phyloP scores from a whole-genome alignment of 805 yeast genomes.

The Metschnikowia cubensis region DNA sequence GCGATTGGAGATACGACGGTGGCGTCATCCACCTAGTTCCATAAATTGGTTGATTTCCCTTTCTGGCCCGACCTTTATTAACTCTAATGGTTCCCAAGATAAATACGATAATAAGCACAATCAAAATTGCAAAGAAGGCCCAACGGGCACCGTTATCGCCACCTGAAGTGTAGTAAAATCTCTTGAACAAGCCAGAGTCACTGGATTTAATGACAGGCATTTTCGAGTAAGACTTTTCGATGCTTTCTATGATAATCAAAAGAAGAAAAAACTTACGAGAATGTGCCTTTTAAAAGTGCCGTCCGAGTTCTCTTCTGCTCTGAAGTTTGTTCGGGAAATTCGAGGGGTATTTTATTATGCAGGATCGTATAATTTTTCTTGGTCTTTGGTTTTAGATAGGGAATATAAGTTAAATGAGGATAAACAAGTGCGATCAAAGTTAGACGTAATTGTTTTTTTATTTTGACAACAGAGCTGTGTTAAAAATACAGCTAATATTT shows the following conservation, averaged over 20 bases:
- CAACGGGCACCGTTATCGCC: conserved; percentile 47
- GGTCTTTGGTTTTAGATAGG: not conserved
- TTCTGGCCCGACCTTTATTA: conserved; percentile 48
- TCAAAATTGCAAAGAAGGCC: conserved; percentile 62
- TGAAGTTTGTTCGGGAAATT: not conserved
- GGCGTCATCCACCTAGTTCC: conserved; percentile 90
- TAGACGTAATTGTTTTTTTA: too few species aligned
- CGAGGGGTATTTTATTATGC: not conserved
- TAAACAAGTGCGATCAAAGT: not conserved
- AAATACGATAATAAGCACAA: conserved; percentile 45
- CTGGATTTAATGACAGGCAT: not conserved
- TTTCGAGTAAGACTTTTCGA: not conserved
- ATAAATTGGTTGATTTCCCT: conserved; percentile 56
- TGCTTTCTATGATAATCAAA: not conserved
- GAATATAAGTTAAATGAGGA: not conserved
- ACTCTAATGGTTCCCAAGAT: conserved; percentile 49
- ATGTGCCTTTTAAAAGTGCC: not conserved
- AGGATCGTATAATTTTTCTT: not conserved
- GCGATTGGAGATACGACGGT: conserved; percentile 68
- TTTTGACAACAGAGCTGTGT: too few species aligned
- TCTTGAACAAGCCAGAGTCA: not conserved
- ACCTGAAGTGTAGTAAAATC: conserved; percentile 2
- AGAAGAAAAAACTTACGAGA: not conserved
- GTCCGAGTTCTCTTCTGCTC: not conserved
- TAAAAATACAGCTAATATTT: not conserved